phyloP scores from a whole-genome alignment of 2,329 filamentous ascomycete species.

The Aspergillus caelatus region DNA sequence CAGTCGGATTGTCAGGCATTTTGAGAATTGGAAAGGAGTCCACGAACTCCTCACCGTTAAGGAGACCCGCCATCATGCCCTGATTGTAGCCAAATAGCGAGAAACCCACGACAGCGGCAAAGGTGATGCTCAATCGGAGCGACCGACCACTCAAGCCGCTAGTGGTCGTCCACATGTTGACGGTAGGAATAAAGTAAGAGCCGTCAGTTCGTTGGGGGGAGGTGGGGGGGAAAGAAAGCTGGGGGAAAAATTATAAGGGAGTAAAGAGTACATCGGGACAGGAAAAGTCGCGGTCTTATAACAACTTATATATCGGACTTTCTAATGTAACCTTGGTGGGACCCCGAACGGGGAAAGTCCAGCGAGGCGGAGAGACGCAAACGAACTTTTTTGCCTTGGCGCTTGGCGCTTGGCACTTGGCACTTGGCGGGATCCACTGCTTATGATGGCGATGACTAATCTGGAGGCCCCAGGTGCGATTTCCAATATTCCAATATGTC shows the following conservation, averaged over 20 bases:
- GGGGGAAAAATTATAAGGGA: background rate
- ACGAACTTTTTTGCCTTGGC: background rate
- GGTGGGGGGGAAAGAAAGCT: background rate
- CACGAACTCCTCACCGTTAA: slow-evolving; percentile 30
- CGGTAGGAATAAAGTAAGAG: slow-evolving; percentile 1
- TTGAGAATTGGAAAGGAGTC: slow-evolving; percentile 25
- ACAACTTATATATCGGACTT: background rate
- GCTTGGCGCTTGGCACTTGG: background rate
- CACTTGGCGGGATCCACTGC: background rate
- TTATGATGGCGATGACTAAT: background rate
- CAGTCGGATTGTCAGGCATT: slow-evolving; percentile 36
- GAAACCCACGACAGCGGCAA: slow-evolving; percentile 51
- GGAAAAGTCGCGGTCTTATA: background rate
- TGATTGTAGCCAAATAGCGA: slow-evolving; percentile 50
- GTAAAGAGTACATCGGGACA: background rate
- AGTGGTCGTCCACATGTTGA: slow-evolving; percentile 35
- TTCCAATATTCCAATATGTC: too few species aligned
- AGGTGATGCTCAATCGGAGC: slow-evolving; percentile 29
- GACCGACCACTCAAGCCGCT: slow-evolving; percentile 29
- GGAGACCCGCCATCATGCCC: slow-evolving; percentile 38
- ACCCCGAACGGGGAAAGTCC: background rate
- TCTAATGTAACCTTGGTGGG: background rate
- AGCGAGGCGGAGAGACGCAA: background rate
- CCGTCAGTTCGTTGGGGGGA: background rate
- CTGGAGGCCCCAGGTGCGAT: background rate